Base-by-base conservation (phyloP, 495 filamentous ascomycete species). In the Bacidia rubella region DNA sequence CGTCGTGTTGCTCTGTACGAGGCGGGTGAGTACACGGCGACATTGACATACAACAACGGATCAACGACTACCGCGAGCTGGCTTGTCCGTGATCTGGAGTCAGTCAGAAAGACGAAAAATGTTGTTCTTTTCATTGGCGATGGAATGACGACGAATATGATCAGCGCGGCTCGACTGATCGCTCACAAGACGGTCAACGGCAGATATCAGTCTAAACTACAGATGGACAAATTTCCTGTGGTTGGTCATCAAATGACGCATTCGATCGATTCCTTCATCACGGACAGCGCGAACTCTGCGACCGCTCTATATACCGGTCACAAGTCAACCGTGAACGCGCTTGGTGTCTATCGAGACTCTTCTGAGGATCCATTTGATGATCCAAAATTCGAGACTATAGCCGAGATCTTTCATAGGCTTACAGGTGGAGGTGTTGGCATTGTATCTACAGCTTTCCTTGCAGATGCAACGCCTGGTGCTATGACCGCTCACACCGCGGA, bases 101-200 rank as follows among this genome's bases (percentile, higher is more conserved):
- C 70, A 3, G 69, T 70, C 63, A 78, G 82, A 61, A 82, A 76
- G 66, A 78, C 83, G 2, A 87, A 87, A 77, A 87, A 87, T 58
- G 75, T 87, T 53, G 74, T 87, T 49, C 72, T 87, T 46, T 87
- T 87, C 67, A 79, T 87, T 49, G 83, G 83, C 63, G 12, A 53
- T 54, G 82, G 83, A 49, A 87, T 87, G 83, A 86, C 83, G 2
- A 86, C 81, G 26, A 86, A 85, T 66, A 87, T 87, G 83, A 75
- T 77, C 57, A 78, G 72, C 15, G 81, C 81, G 43, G 82, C 82
- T n/a, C 79, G 83, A 29, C 68, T 87, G 47, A 79, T 87, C 39
- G 83, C 73, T 3, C 83, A 87, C 67, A 81, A 83, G 70, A 76
- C 72, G 41, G 72, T 86, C 71, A 87, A 87, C 54, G 83, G 83